These are phyloP conservation scores for Centaurea solstitialis DNA, from an alignment of 129 eudicot genomes.

Conservation along the genomic window DNA sequence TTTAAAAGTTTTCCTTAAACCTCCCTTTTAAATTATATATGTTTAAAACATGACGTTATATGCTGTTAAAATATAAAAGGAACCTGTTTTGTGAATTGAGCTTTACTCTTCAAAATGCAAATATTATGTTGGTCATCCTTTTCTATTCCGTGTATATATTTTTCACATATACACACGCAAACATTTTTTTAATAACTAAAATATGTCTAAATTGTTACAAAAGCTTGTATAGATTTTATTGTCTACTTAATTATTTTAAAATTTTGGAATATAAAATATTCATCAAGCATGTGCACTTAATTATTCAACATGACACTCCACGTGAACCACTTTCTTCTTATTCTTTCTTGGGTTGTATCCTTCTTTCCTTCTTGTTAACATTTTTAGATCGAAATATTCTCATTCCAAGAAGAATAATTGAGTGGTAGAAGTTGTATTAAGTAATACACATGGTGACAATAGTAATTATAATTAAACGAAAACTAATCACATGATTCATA, in stretches of 20 bases:
- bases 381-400: background rate
- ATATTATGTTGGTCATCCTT: background rate
- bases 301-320: constrained; percentile 28
- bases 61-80: background rate
- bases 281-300: constrained; percentile 30
- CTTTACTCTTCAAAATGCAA: background rate
- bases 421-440: background rate
- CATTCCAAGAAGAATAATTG: constrained; percentile 11
- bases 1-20: too few species aligned
- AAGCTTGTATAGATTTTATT: background rate
- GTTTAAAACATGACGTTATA: background rate
- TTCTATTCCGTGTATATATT: background rate
- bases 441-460: background rate
- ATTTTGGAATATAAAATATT: constrained; percentile 15
- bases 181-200: background rate
- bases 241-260: background rate
- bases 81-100: background rate
- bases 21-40: too few species aligned
- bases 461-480: too few species aligned
- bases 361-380: background rate
- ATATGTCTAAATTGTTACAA: too few species aligned
- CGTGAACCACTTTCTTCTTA: constrained; percentile 31
- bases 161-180: too few species aligned
- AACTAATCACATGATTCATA: background rate
- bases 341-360: constrained; percentile 9